Percentiles rank a stretch among this genome's conserved stretches.
Evolutionary conservation across 345 rosid species (phyloP).

Genomic region (Salix brachista): DNA sequence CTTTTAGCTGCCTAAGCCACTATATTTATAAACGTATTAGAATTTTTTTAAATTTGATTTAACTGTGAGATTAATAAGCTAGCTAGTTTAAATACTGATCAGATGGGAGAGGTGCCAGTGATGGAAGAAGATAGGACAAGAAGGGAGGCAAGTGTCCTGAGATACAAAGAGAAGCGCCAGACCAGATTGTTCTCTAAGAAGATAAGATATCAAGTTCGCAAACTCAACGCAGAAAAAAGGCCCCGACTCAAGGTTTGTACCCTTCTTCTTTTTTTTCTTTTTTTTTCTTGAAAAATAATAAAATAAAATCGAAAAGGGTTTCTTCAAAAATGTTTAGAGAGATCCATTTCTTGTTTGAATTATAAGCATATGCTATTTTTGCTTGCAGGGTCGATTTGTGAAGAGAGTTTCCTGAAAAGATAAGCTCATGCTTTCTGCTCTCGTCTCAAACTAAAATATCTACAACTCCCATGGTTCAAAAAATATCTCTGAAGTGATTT

Average conservation of each 20-base stretch:
- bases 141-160: constrained; percentile 74
- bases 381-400: constrained; percentile 60
- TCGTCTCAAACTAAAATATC: neutral
- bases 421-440: neutral
- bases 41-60: no score
- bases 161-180: constrained; percentile 75
- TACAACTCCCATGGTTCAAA: neutral
- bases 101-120: constrained; percentile 70
- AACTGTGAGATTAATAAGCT: neutral
- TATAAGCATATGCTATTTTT: neutral
- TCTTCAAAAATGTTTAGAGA: no score
- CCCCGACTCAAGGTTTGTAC: constrained; percentile 59
- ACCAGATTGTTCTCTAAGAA: constrained; percentile 66
- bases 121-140: constrained; percentile 61
- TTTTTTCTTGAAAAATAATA: neutral
- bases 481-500: neutral
- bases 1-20: no score
- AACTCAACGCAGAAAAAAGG: constrained; percentile 76
- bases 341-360: no score
- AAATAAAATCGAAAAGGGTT: neutral
- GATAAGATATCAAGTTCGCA: constrained; percentile 78
- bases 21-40: neutral
- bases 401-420: constrained; percentile 28
- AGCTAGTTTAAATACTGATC: neutral
- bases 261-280: neutral